Base-by-base conservation (phyloP, 2,329 filamentous ascomycete species). In the Apiospora koreana region DNA sequence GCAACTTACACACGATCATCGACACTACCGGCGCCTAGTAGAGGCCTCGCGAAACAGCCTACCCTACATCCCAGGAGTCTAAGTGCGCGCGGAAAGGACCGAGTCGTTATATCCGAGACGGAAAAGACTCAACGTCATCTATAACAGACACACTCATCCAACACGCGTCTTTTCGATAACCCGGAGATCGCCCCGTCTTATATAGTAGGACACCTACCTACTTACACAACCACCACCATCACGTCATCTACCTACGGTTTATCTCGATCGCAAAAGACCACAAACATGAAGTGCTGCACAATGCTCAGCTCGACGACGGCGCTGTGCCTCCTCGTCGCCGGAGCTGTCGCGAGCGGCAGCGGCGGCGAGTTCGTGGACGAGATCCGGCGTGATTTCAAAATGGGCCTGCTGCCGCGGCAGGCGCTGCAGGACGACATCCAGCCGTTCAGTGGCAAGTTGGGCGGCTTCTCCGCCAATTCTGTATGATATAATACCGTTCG, bases 381-480 rank as follows among this genome's bases (percentile, higher is more conserved):
- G 69, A 70, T 83, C 28, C 79, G 76, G 42, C 75, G 77, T 54
- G 80, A 82, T 28, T 83, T 83, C 73, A 76, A 73, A 46, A 79
- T 81, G 75, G 67, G 78, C 1, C 58, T 80, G 25, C 75, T 81
- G 48, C 71, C 79, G 54, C 77, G 80, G 21, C 79, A 82, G 67
- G 28, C 45, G 38, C 70, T 69, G 43, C 69, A 70, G 54, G 72
- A 73, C 31, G 82, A 85, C 73, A 76, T 86, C 31, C 84, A 79
- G 77, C 70, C 76, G 3, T 86, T 86, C 72, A 73, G 70, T 2
- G 81, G 80, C n/a, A 75, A 78, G 2, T 68, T 86, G 65, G 84
- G 83, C 31, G 83, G 81, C 9, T 75, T 79, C 21, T 67, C 70
- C 0, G 81, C 84, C 2, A 72, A 80, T 12, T 74, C 80, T 45